These are phyloP conservation scores for Funneliformis geosporum DNA, from an alignment of 192 early-diverging fungal genomes.

Conservation along the genomic window DNA sequence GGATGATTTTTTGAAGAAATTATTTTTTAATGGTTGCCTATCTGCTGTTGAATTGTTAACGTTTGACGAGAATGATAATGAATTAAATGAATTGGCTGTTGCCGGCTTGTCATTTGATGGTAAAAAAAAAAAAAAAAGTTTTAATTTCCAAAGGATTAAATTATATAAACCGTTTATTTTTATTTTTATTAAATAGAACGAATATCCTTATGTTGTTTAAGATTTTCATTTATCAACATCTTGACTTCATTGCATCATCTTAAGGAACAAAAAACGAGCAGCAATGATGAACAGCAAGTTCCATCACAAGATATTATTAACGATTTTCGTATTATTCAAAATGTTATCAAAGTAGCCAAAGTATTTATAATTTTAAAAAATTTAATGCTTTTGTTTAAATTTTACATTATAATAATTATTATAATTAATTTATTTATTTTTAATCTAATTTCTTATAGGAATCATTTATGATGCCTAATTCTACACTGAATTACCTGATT, in stretches of 20 bases:
- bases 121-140: not conserved
- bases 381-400: no score
- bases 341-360: not conserved
- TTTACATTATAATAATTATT: no score
- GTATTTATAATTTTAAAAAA: not conserved
- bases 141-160: not conserved
- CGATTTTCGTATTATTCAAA: constrained; percentile 3
- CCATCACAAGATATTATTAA: not conserved
- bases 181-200: not conserved
- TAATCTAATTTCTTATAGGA: not conserved
- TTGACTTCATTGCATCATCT: not conserved
- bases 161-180: not conserved
- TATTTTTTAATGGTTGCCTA: not conserved
- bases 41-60: constrained; percentile 1
- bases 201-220: constrained; percentile 7
- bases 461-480: not conserved
- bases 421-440: constrained; percentile 3
- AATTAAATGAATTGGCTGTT: not conserved
- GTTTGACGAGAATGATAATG: not conserved
- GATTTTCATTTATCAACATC: constrained; percentile 21
- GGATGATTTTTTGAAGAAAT: not conserved
- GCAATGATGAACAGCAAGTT: not conserved
- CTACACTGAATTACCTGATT: not conserved
- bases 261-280: not conserved
- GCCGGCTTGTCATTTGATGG: constrained; percentile 1